Evolutionary conservation across 139 green algal species (phyloP).

Genomic region (Microglena sp.): DNA sequence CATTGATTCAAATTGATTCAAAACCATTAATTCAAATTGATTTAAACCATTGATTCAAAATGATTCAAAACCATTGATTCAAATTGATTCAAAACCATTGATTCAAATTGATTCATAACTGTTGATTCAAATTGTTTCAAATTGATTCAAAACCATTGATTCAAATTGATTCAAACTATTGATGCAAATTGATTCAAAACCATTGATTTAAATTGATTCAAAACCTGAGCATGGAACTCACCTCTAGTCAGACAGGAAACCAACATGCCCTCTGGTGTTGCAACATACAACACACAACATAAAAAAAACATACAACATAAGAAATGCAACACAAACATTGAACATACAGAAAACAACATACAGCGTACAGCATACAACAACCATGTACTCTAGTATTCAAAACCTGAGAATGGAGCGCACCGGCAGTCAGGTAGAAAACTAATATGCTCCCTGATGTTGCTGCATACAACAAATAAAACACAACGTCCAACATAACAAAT

Average conservation of each 20-base stretch:
- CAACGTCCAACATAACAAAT: not conserved
- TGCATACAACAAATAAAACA: conserved; percentile 78
- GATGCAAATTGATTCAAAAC: not conserved
- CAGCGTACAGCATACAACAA: not conserved
- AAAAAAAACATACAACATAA: not conserved
- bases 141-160: not conserved
- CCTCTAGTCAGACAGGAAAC: conserved; percentile 67
- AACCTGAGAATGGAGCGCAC: not conserved
- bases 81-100: too few relatives aligned
- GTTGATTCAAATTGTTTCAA: too few relatives aligned
- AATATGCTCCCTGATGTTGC: not conserved
- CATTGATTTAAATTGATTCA: not conserved
- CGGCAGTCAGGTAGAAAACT: not conserved
- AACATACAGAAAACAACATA: not conserved
- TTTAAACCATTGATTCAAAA: too few relatives aligned
- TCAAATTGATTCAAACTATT: not conserved
- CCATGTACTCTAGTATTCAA: not conserved
- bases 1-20: too few relatives aligned
- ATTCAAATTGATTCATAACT: too few relatives aligned
- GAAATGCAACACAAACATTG: not conserved
- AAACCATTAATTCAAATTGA: too few relatives aligned
- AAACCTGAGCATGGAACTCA: not conserved
- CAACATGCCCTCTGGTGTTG: conserved; percentile 49
- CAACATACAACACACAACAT: conserved; percentile 4
- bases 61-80: too few relatives aligned